phyloP scores from a whole-genome alignment of 306 rosid genomes.

The Luffa acutangula region DNA sequence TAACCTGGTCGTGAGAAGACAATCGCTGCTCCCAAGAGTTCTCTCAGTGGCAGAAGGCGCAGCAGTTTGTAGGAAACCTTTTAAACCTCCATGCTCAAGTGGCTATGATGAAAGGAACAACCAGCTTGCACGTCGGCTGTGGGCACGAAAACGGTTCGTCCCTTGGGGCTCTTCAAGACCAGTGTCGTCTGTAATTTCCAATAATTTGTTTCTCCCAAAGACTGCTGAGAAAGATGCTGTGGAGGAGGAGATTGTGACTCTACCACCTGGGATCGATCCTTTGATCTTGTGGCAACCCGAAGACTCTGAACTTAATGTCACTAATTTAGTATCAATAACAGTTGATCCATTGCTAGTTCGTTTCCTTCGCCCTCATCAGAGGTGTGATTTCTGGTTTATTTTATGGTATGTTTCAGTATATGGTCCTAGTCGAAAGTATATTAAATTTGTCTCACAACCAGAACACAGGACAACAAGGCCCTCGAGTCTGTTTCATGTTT shows the following conservation, averaged over 20 bases:
- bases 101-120: conserved; percentile 33
- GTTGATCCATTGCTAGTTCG: conserved; percentile 86
- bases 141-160: conserved; percentile 76
- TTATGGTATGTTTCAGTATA: background rate
- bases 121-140: conserved; percentile 69
- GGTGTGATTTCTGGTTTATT: conserved; percentile 28
- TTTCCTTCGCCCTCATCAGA: conserved; percentile 85
- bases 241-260: conserved; percentile 36
- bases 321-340: conserved; percentile 27
- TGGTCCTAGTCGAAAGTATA: background rate
- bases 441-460: background rate
- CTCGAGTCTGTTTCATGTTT: background rate
- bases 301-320: conserved; percentile 24
- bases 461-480: background rate
- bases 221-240: conserved; percentile 21
- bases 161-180: conserved; percentile 82
- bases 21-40: conserved; percentile 77
- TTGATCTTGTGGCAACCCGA: conserved; percentile 75
- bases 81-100: conserved; percentile 65
- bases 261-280: conserved; percentile 75
- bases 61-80: conserved; percentile 71
- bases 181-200: conserved; percentile 22
- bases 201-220: conserved; percentile 15
- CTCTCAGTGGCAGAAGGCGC: conserved; percentile 61
- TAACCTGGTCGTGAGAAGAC: conserved; percentile 64